These are phyloP conservation scores for Omphalea diandra DNA, from an alignment of 441 rosid species.

Conservation along the genomic window DNA sequence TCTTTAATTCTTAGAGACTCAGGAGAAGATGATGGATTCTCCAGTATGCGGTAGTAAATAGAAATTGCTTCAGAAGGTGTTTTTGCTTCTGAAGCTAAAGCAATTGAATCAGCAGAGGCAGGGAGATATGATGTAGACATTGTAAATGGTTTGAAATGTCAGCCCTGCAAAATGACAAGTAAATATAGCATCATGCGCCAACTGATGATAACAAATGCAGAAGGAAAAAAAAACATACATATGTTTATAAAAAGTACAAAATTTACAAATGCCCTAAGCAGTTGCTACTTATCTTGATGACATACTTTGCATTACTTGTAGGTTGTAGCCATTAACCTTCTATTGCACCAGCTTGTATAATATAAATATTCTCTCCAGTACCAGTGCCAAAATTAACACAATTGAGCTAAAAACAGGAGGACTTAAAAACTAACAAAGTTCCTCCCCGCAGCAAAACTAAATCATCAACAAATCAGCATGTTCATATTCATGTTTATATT, in stretches of 20 bases:
- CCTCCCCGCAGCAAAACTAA: background rate
- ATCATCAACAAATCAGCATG: background rate
- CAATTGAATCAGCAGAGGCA: slow-evolving; percentile 69
- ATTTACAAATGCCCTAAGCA: background rate
- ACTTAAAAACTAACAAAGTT: background rate
- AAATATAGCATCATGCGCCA: slow-evolving; percentile 2
- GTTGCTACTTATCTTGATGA: background rate
- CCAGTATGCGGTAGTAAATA: slow-evolving; percentile 62
- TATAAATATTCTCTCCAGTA: background rate
- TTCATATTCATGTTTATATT: too few species aligned
- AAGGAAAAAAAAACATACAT: background rate
- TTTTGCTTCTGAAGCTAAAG: slow-evolving; percentile 70
- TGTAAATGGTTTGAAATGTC: slow-evolving; percentile 13
- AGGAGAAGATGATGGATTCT: slow-evolving; percentile 79
- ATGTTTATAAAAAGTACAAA: background rate
- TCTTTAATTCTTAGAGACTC: slow-evolving; percentile 79
- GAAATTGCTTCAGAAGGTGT: slow-evolving; percentile 63
- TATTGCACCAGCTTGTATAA: background rate
- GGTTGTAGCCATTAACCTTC: background rate
- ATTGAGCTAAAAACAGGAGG: background rate
- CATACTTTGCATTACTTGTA: background rate
- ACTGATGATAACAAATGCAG: background rate
- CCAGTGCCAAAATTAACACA: background rate
- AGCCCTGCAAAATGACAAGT: slow-evolving; percentile 34
- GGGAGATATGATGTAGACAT: slow-evolving; percentile 68